Base-by-base conservation (phyloP, 2,329 filamentous ascomycete genomes). In the Pyrenophora tritici-repentis region DNA sequence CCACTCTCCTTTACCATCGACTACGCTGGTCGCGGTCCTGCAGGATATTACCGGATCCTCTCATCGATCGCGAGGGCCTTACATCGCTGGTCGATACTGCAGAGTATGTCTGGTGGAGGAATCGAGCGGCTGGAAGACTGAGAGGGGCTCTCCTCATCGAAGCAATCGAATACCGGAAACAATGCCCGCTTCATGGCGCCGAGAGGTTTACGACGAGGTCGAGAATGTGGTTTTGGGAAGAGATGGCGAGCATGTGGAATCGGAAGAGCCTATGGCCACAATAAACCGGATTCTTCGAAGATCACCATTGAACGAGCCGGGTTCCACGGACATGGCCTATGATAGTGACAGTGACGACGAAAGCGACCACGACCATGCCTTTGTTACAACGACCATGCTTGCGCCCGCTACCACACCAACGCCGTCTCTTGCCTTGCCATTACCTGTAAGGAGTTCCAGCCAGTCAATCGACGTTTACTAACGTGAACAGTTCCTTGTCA, bases 71-170 rank as follows among this genome's bases (percentile, higher is more conserved):
- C 48, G 46, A 41, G 43, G 29, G 38, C 47, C 41, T 42, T 39
- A 42, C 44, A 59, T 56, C 57, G 54, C 63, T 60, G 58, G 58
- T 55, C 60, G 56, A 59, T 46, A 53, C 39, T 64, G 65, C 67
- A 70, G 68, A 73, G 48, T 53, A 53, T 73, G 71, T 62, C 66
- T 63, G 65, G 61, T 63, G 60, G 57, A 59, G 45, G 57, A 48
- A 54, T 60, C 57, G 51, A 66, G 55, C 61, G 63, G 66, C 63
- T 62, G 66, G 63, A 72, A 67, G 65, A 65, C 60, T 72, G 69
- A 72, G 56, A 63, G 66, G 62, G 63, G 58, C 41, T 52, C 42
- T 52, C 55, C 61, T 59, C 52, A 62, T 59, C 60, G 48, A 64
- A 47, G 49, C 62, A 45, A 57, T 51, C 42, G 33, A 53, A 40